Evolutionary conservation across 345 rosid genomes (phyloP).

Genomic region (Lumnitzera racemosa): DNA sequence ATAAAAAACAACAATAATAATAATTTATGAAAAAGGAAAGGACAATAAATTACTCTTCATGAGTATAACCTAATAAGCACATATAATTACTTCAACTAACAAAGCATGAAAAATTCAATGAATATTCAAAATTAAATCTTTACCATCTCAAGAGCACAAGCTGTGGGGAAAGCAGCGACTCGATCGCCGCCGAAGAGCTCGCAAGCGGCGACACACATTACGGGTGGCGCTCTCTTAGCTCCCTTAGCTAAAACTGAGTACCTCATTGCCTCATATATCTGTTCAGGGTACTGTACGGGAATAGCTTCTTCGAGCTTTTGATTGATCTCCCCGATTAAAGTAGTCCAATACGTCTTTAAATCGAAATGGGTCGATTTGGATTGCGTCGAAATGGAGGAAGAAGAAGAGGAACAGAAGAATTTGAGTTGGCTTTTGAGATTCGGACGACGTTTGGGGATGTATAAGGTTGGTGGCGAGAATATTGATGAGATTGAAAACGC

Average conservation of each 20-base stretch:
- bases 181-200: conserved; percentile 85
- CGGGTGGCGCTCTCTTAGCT: conserved; percentile 88
- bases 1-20: too few species aligned
- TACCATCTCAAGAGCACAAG: conserved; percentile 98
- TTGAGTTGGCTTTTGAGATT: conserved; percentile 8
- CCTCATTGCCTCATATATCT: conserved; percentile 92
- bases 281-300: conserved; percentile 52
- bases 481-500: conserved; percentile 18
- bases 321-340: conserved; percentile 56
- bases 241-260: conserved; percentile 81
- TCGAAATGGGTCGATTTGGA: conserved; percentile 46
- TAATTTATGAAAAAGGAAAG: too few species aligned
- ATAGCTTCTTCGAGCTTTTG: conserved; percentile 71
- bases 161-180: conserved; percentile 86
- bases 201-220: conserved; percentile 88
- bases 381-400: conserved; percentile 23
- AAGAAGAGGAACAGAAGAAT: conserved; percentile 21
- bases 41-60: too few species aligned
- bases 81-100: too few species aligned
- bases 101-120: too few species aligned
- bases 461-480: conserved; percentile 18
- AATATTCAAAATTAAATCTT: not conserved
- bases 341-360: conserved; percentile 71
- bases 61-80: too few species aligned
- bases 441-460: conserved; percentile 16